These are phyloP conservation scores for Brasenia schreberi DNA, from an alignment of 164 flowering plant genomes.

Conservation along the genomic window DNA sequence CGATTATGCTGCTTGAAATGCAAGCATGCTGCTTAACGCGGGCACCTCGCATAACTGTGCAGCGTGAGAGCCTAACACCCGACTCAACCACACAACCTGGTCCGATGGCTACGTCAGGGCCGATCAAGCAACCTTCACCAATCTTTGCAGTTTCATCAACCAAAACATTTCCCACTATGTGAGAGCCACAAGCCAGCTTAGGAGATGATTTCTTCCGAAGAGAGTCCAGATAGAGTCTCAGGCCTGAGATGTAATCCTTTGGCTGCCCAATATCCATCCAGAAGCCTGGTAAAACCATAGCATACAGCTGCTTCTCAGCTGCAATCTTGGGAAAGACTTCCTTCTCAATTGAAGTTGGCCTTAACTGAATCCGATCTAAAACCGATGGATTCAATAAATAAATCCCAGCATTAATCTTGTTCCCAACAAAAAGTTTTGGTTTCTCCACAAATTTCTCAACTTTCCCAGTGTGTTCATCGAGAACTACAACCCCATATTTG, in stretches of 20 bases:
- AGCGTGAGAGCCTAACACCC: conserved; percentile 13
- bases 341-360: conserved; percentile 13
- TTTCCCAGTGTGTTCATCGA: conserved; percentile 14
- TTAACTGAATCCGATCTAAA: conserved; percentile 8
- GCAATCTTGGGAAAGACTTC: conserved; percentile 16
- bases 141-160: conserved; percentile 9
- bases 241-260: conserved; percentile 10
- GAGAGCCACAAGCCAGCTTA: conserved; percentile 9
- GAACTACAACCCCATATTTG: conserved; percentile 16
- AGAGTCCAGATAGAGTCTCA: conserved; percentile 13
- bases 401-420: conserved; percentile 20
- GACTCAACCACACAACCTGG: conserved; percentile 13
- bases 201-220: conserved; percentile 6
- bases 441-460: conserved; percentile 14
- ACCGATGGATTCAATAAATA: conserved; percentile 13
- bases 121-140: conserved; percentile 14
- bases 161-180: conserved; percentile 13
- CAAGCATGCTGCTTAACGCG: conserved; percentile 9
- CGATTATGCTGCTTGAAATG: conserved; percentile 15
- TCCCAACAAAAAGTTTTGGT: conserved; percentile 13
- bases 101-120: conserved; percentile 14
- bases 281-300: conserved; percentile 14
- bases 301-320: conserved; percentile 8
- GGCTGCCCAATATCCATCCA: conserved; percentile 22
- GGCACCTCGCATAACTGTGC: conserved; percentile 12